Base-by-base conservation (phyloP, 352 stramenopile genomes). In the Phytophthora melonis region DNA sequence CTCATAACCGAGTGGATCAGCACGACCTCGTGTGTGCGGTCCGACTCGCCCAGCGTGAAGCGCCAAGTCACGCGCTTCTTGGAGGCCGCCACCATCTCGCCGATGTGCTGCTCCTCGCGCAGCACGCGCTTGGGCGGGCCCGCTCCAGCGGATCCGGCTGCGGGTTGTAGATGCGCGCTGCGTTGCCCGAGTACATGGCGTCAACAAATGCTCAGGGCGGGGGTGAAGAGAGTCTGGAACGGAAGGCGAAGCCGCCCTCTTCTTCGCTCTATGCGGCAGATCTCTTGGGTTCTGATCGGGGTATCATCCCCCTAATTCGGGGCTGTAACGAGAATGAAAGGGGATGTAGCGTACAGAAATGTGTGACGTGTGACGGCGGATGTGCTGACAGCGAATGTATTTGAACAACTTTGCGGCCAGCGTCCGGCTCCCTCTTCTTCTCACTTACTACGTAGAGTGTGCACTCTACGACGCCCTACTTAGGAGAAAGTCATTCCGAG, bases 401-500 rank as follows among this genome's bases (percentile, higher is more conserved):
- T 70, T 71, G 47, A 54, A 43, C 45, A 58, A 68, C 30, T 66
- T 34, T 75, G 57, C 60, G 18, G 34, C 27, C 30, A 56, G 23
- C 62, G 2, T 60, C 41, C 57, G 47, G 58, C 19, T 63, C 50
- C 21, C 21, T 63, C 41, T 63, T 55, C 19, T 27, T 52, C 56
- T 19, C 52, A 53, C 34, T 19, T 49, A 16, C 41, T 50, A 34
- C 39, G 27, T 54, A 8, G n/a, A 27, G 10, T 52, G 66, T 43
- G 30, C 19, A 66, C 32, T 81, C 63, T 77, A 77, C 25, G 34
- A 66, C 32, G 36, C 18, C 27, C 47, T 43, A 62, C 74, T 78
- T 94, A 96, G 47, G 82, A 93, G 75, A 96, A 96, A 7, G 88
- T 93, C 71, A 96, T 84, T 57, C 90, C 87, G 25, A 96, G 86